Conservation (phyloP, 2,329 filamentous ascomycete genomes). For the Aspergillus candidus region DNA sequence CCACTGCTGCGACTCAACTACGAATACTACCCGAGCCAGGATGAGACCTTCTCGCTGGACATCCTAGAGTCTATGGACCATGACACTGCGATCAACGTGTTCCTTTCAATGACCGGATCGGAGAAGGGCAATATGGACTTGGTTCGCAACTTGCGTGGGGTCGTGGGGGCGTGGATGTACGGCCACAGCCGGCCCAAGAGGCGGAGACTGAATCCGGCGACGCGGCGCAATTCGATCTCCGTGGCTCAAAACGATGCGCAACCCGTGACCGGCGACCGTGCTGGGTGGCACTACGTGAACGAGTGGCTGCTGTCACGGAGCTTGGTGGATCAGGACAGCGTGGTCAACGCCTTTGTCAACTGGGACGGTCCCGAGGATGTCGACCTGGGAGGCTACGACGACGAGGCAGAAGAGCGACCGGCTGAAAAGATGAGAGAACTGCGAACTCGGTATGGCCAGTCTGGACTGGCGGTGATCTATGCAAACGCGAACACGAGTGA, state of each 20-base stretch:
- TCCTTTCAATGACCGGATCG: constrained; percentile 43
- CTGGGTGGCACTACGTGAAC: constrained; percentile 54
- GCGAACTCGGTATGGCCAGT: constrained; percentile 50
- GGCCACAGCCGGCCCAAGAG: constrained; percentile 52
- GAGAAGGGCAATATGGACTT: constrained; percentile 34
- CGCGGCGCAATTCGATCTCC: constrained; percentile 23
- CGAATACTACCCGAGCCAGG: constrained; percentile 54
- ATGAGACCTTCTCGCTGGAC: constrained; percentile 42
- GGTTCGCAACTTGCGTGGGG: constrained; percentile 50
- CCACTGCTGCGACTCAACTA: constrained; percentile 56
- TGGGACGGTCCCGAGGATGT: constrained; percentile 58
- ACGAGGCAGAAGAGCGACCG: constrained; percentile 36
- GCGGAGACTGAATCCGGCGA: constrained; percentile 39
- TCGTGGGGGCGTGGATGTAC: constrained; percentile 60
- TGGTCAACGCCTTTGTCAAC: constrained; percentile 46
- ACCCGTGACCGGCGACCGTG: constrained; percentile 18
- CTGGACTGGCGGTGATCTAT: constrained; percentile 55
- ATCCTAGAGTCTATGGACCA: constrained; percentile 49
- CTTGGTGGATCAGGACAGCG: constrained; percentile 43
- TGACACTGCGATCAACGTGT: constrained; percentile 46
- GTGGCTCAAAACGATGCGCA: constrained; percentile 15
- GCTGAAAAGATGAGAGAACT: constrained; percentile 40
- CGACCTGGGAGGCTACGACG: constrained; percentile 51
- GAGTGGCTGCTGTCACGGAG: constrained; percentile 54
- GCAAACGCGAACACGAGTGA: constrained; percentile 42